Evolutionary conservation across 257 asterid species (phyloP).

Genomic region (Orobanche coerulescens): DNA sequence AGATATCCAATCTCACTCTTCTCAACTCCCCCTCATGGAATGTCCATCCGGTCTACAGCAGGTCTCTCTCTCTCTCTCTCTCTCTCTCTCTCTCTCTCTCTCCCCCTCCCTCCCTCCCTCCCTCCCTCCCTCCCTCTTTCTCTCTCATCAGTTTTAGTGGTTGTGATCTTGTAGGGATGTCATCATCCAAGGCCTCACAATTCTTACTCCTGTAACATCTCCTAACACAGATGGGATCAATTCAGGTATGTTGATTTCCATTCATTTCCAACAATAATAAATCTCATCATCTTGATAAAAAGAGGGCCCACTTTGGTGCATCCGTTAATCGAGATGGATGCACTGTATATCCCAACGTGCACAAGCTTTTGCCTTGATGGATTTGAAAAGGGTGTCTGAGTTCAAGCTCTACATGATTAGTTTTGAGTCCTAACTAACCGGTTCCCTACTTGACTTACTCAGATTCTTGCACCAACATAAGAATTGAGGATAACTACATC

Average conservation of each 20-base stretch:
- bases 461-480: slow-evolving; percentile 83
- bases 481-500: slow-evolving; percentile 65
- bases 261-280: too few species aligned
- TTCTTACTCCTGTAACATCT: slow-evolving; percentile 67
- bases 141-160: background rate
- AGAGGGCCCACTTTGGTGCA: too few species aligned
- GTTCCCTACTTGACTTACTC: background rate
- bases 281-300: too few species aligned
- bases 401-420: background rate
- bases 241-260: slow-evolving; percentile 49
- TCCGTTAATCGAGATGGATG: too few species aligned
- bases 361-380: too few species aligned
- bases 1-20: slow-evolving; percentile 61
- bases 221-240: slow-evolving; percentile 90
- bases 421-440: background rate
- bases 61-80: slow-evolving; percentile 23
- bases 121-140: background rate
- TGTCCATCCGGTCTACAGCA: slow-evolving; percentile 88
- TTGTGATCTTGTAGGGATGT: slow-evolving; percentile 53
- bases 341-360: too few species aligned
- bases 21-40: slow-evolving; percentile 80
- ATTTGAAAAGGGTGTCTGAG: background rate
- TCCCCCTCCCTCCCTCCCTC: too few species aligned
- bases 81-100: background rate
- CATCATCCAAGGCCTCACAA: slow-evolving; percentile 68